A percentile compares a stretch with the other conserved stretches of the same genome.
phyloP scores from a whole-genome alignment of 1,139 yeast genomes.

The Candida glucosophila region DNA sequence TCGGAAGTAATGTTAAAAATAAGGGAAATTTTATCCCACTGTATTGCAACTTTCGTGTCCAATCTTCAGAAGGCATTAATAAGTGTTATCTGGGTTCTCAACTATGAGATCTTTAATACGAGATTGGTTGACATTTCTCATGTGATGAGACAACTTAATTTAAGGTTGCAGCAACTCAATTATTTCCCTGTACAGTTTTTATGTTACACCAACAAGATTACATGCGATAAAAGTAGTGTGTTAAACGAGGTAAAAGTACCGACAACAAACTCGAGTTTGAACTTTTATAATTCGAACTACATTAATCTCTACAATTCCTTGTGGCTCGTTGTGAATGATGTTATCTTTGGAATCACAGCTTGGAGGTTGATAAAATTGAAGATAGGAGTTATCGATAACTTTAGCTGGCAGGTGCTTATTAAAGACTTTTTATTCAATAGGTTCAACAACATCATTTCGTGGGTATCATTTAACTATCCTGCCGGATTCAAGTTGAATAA shows the following conservation, averaged over 20 bases:
- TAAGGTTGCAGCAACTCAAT: constrained; percentile 68
- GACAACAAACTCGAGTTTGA: constrained; percentile 27
- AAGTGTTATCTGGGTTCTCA: constrained; percentile 15
- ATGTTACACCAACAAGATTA: constrained; percentile 27
- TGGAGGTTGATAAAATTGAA: constrained; percentile 37
- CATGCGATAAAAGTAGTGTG: constrained; percentile 17
- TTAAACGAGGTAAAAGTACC: constrained; percentile 25
- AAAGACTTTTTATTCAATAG: constrained; percentile 20
- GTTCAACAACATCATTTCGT: constrained; percentile 43
- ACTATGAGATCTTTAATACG: constrained; percentile 12
- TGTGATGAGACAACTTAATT: constrained; percentile 68
- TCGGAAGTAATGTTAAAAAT: constrained; percentile 29
- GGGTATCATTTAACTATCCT: constrained; percentile 79
- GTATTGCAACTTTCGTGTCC: constrained; percentile 3
- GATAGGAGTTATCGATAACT: constrained; percentile 26
- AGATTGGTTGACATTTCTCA: constrained; percentile 42
- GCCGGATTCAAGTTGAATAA: constrained; percentile 90
- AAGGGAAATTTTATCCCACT: neutral
- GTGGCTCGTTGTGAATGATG: constrained; percentile 82
- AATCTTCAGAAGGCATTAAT: constrained; percentile 16
- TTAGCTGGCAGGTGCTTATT: constrained; percentile 23
- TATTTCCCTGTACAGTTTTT: constrained; percentile 77
- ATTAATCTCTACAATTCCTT: constrained; percentile 80
- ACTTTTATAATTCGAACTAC: constrained; percentile 58
- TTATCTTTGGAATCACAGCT: constrained; percentile 61